Conservation (phyloP, 306 rosid species). For the Medicago ruthenica region DNA sequence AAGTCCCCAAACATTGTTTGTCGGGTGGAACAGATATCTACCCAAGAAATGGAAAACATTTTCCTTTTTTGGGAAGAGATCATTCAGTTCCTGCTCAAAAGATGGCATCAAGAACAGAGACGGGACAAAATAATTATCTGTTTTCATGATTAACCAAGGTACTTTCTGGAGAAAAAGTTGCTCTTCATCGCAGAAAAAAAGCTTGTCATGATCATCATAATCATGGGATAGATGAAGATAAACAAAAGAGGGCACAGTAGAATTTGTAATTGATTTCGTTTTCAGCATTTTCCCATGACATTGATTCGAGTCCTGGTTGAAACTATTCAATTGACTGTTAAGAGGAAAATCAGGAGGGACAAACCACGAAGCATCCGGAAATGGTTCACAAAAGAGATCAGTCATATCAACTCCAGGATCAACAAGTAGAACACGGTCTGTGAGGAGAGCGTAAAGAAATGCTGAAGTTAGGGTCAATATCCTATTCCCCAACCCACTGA, state of each 20-base stretch:
- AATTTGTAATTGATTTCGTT: not conserved
- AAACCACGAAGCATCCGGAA: not conserved
- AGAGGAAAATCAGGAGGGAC: constrained; percentile 12
- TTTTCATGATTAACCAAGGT: not conserved
- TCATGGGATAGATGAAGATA: constrained; percentile 15
- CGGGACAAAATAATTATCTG: constrained; percentile 5
- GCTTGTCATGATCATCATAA: constrained; percentile 19
- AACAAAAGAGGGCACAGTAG: not conserved
- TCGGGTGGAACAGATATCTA: constrained; percentile 5
- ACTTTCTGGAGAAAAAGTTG: constrained; percentile 9
- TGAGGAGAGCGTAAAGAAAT: constrained; percentile 71
- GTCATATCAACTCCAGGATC: constrained; percentile 13
- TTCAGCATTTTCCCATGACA: constrained; percentile 7
- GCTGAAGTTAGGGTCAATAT: constrained; percentile 65
- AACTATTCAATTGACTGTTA: not conserved
- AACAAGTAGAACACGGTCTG: constrained; percentile 33
- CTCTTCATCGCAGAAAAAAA: not conserved
- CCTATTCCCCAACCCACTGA: constrained; percentile 76
- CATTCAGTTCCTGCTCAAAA: constrained; percentile 16
- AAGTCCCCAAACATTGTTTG: constrained; percentile 29
- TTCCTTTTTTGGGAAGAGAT: constrained; percentile 19
- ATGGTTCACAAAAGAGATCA: constrained; percentile 8
- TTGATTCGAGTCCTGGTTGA: constrained; percentile 8
- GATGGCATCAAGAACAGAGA: constrained; percentile 23
- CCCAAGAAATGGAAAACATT: constrained; percentile 19